Evolutionary conservation across 208 protist species (phyloP).

Genomic region (Trypanosoma cruzi): DNA sequence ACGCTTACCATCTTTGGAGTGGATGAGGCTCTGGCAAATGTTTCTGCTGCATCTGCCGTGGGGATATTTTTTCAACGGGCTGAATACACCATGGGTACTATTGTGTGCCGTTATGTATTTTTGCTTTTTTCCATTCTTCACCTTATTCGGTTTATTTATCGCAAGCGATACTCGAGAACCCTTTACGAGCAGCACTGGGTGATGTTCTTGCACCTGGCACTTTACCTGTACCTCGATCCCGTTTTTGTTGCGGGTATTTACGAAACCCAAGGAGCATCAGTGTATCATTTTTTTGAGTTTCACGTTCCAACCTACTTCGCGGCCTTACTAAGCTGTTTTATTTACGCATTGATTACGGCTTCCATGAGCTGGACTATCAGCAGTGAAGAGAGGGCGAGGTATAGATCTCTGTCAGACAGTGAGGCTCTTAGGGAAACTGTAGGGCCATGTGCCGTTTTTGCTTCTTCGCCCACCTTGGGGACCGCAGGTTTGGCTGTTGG

Average conservation of each 20-base stretch:
- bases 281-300: slow-evolving; percentile 69
- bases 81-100: slow-evolving; percentile 60
- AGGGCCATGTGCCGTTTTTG: neutral
- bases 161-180: slow-evolving; percentile 27
- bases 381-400: neutral
- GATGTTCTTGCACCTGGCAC: slow-evolving; percentile 43
- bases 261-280: slow-evolving; percentile 3
- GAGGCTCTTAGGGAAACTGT: neutral
- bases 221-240: slow-evolving; percentile 69
- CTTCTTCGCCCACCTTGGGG: neutral
- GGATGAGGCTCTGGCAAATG: slow-evolving; percentile 52
- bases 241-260: slow-evolving; percentile 59
- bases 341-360: slow-evolving; percentile 56
- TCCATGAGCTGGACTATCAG: slow-evolving; percentile 35
- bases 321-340: slow-evolving; percentile 57
- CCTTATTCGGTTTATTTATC: slow-evolving; percentile 55
- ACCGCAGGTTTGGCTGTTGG: neutral
- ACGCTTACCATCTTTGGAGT: slow-evolving; percentile 62
- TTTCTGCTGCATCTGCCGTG: slow-evolving; percentile 39
- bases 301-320: slow-evolving; percentile 74
- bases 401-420: neutral
- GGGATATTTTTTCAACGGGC: slow-evolving; percentile 69
- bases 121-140: slow-evolving; percentile 47
- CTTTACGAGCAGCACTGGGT: slow-evolving; percentile 73
- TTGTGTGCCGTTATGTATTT: slow-evolving; percentile 68